Conservation (phyloP, 306 rosid species). For the Casuarina equisetifolia region DNA sequence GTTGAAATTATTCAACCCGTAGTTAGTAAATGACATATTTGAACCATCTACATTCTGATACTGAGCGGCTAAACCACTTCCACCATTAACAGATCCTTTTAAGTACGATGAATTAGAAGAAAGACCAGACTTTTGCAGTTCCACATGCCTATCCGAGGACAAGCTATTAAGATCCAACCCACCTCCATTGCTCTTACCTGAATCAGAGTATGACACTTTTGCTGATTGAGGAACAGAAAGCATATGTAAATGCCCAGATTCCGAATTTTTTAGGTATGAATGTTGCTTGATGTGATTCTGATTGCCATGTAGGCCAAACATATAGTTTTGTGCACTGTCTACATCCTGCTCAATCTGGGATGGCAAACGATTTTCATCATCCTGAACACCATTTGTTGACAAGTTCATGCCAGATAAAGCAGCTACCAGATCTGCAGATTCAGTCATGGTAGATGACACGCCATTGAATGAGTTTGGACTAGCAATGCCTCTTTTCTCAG, state of each 20-base stretch:
- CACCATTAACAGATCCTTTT: constrained; percentile 67
- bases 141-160: constrained; percentile 57
- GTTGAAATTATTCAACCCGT: constrained; percentile 63
- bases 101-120: constrained; percentile 47
- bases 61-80: constrained; percentile 55
- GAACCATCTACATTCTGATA: constrained; percentile 69
- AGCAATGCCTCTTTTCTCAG: constrained; percentile 19
- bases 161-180: constrained; percentile 46
- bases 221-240: constrained; percentile 41
- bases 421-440: constrained; percentile 67
- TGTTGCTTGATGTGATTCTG: constrained; percentile 69
- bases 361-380: constrained; percentile 56
- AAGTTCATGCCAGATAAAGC: constrained; percentile 80
- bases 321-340: constrained; percentile 59
- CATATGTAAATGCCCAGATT: constrained; percentile 51
- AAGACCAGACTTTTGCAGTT: constrained; percentile 50
- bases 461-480: constrained; percentile 63
- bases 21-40: constrained; percentile 62
- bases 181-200: constrained; percentile 48
- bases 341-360: constrained; percentile 67
- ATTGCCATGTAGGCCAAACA: constrained; percentile 76
- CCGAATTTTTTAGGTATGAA: constrained; percentile 65
- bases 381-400: constrained; percentile 54
- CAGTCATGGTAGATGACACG: constrained; percentile 61
- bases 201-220: constrained; percentile 49